Evolutionary conservation across 148 eudicot species (phyloP).

Genomic region (Bassia scoparia): DNA sequence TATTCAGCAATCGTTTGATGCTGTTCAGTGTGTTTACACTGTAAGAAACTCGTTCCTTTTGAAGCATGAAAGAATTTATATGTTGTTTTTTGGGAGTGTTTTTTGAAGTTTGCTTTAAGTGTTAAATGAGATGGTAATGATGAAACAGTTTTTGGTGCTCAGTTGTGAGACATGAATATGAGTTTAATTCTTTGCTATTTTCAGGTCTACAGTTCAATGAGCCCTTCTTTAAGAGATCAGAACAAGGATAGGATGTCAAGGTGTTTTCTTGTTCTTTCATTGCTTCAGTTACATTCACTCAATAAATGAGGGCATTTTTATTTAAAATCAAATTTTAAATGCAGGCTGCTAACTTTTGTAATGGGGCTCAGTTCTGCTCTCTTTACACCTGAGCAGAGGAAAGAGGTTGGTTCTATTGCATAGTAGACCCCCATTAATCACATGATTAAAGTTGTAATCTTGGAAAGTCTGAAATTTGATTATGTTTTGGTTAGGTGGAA

Average conservation of each 20-base stretch:
- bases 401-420: conserved; percentile 50
- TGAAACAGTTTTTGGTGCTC: not conserved
- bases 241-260: conserved; percentile 53
- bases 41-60: conserved; percentile 39
- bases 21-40: conserved; percentile 49
- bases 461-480: conserved; percentile 11
- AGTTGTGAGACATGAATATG: not conserved
- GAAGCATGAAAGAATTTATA: too few species aligned
- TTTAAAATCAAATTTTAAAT: conserved; percentile 10
- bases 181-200: conserved; percentile 2
- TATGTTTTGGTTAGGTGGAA: conserved; percentile 45
- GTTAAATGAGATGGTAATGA: not conserved
- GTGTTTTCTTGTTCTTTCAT: conserved; percentile 33
- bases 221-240: conserved; percentile 45
- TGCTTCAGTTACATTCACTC: conserved; percentile 5
- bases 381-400: conserved; percentile 58
- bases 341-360: conserved; percentile 62
- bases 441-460: not conserved
- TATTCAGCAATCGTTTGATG: conserved; percentile 48
- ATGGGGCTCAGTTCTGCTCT: conserved; percentile 45
- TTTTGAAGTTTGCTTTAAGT: not conserved
- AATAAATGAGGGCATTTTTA: conserved; percentile 5
- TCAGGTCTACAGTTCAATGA: conserved; percentile 73
- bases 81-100: not conserved
- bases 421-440: not conserved